Base-by-base conservation (phyloP, 768 basidiomycete species). In the Auricularia auricula-judae region DNA sequence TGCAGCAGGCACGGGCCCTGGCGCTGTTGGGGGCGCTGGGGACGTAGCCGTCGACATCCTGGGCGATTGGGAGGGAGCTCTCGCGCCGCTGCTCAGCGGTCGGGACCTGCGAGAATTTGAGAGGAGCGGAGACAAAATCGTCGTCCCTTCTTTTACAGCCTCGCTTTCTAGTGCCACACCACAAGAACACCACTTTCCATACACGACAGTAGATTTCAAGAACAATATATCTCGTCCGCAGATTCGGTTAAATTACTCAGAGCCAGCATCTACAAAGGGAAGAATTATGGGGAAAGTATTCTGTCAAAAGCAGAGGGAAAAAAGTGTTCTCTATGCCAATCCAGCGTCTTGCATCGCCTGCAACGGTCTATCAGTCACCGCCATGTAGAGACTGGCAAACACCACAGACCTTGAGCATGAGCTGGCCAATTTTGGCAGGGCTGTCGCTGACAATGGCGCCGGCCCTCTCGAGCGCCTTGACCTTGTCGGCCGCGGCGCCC, bases 401-500 rank as follows among this genome's bases (percentile, higher is more conserved):
- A 12, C 23, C n/a, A 68, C 81, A 65, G 65, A 90, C 95, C 84
- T 93, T 87, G 67, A 94, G 81, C 85, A 99, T 93, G 71, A 91
- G 83, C 43, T 75, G 69, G 62, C 97, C 97, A 74, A 99, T 95
- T 79, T 95, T 88, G 1, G 97, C 95, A 11, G 97, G 97, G 74
- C 91, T 94, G 75, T 94, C 86, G 7, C 93, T 94, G 67, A 99
- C 95, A 69, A 95, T 82, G 35, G 84, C 97, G 66, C 97, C 97
- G 44, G 97, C 97, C 72, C 80, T 86, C 74, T 95, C 87, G 29
- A 99, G 82, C 39, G 93, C 92, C 63, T 81, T 84, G 53, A 98
- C 93, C 78, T 99, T 99, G 79, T 98, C 97, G 34, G 80, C 82
- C 4, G 97, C 97, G 66, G 92, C 92, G 74, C 89, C 97, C 81